Evolutionary conservation across 495 filamentous ascomycete genomes (phyloP).

Genomic region (Lasiosphaeris hirsuta): DNA sequence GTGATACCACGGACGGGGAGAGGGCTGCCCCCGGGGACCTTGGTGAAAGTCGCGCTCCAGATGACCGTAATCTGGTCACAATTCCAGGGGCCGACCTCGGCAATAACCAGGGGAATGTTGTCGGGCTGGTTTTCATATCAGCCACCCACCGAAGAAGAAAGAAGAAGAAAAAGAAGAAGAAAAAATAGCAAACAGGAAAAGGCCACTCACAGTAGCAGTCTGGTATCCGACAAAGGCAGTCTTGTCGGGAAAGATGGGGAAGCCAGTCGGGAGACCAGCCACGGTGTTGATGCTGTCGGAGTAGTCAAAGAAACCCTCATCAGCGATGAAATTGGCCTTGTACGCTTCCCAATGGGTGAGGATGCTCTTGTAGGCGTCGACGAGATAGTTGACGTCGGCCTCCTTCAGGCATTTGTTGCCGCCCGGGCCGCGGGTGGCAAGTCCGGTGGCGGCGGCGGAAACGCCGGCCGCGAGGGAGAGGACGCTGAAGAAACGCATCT

Average conservation of each 20-base stretch:
- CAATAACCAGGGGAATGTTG: slow-evolving; percentile 16
- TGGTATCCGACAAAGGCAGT: slow-evolving; percentile 23
- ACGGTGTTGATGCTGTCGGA: slow-evolving; percentile 35
- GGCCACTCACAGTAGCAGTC: slow-evolving; percentile 8
- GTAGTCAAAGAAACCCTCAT: slow-evolving; percentile 20
- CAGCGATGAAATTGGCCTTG: slow-evolving; percentile 27
- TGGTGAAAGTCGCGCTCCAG: slow-evolving; percentile 28
- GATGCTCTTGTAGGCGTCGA: slow-evolving; percentile 27
- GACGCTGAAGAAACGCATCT: slow-evolving; percentile 15
- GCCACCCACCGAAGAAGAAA: not conserved
- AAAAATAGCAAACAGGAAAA: not conserved
- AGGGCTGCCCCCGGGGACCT: slow-evolving; percentile 2
- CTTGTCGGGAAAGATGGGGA: slow-evolving; percentile 29
- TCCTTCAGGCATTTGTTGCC: slow-evolving; percentile 15
- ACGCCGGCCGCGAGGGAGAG: slow-evolving; percentile 11
- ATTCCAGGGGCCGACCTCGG: slow-evolving; percentile 12
- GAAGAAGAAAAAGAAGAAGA: not conserved
- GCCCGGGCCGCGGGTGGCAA: not conserved
- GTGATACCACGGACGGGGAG: slow-evolving; percentile 25
- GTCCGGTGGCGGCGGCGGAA: slow-evolving; percentile 6
- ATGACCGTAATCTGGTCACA: slow-evolving; percentile 28
- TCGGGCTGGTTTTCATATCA: slow-evolving; percentile 17
- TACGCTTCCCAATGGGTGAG: slow-evolving; percentile 22
- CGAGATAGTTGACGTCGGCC: slow-evolving; percentile 16
- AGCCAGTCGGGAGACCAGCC: slow-evolving; percentile 22